Percentiles rank a stretch among this genome's conserved stretches.
Evolutionary conservation across 805 yeast genomes (phyloP).

Genomic region (Ogataea kodamae): DNA sequence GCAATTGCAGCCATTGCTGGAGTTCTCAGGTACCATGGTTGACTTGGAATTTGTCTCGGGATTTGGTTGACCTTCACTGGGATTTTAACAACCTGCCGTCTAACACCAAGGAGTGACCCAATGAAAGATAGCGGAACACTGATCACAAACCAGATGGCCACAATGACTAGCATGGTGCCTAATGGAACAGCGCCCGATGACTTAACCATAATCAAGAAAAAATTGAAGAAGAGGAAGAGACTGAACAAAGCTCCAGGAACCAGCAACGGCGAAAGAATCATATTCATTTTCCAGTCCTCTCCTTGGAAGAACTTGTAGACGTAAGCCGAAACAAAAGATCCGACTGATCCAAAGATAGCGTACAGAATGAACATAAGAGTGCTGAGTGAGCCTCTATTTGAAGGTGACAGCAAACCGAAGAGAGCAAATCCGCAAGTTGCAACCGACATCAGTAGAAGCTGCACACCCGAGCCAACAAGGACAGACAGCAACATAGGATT

Average conservation of each 20-base stretch:
- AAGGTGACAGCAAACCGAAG: slow-evolving; percentile 86
- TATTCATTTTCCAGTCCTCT: slow-evolving; percentile 81
- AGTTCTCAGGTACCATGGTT: slow-evolving; percentile 77
- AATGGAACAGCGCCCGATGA: slow-evolving; percentile 95
- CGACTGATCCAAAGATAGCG: slow-evolving; percentile 75
- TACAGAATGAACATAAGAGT: slow-evolving; percentile 86
- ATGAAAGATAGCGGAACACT: slow-evolving; percentile 79
- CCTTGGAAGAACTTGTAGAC: slow-evolving; percentile 90
- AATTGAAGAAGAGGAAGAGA: slow-evolving; percentile 66
- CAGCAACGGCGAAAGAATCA: slow-evolving; percentile 74
- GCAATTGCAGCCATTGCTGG: slow-evolving; percentile 66
- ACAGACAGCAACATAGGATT: slow-evolving; percentile 70
- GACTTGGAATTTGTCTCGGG: slow-evolving; percentile 92
- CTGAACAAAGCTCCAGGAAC: slow-evolving; percentile 79
- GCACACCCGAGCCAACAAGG: slow-evolving; percentile 84
- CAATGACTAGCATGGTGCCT: slow-evolving; percentile 80
- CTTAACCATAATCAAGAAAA: slow-evolving; percentile 69
- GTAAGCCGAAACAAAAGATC: slow-evolving; percentile 84
- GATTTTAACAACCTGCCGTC: slow-evolving; percentile 36
- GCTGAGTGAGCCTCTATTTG: slow-evolving; percentile 89
- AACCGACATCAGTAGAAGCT: slow-evolving; percentile 71
- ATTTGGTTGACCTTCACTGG: slow-evolving; percentile 95
- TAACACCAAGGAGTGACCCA: slow-evolving; percentile 80
- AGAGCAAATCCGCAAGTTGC: slow-evolving; percentile 78
- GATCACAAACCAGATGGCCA: slow-evolving; percentile 79